Conservation (phyloP, 768 basidiomycete species). For the Leccinum olivaceopallidum region DNA sequence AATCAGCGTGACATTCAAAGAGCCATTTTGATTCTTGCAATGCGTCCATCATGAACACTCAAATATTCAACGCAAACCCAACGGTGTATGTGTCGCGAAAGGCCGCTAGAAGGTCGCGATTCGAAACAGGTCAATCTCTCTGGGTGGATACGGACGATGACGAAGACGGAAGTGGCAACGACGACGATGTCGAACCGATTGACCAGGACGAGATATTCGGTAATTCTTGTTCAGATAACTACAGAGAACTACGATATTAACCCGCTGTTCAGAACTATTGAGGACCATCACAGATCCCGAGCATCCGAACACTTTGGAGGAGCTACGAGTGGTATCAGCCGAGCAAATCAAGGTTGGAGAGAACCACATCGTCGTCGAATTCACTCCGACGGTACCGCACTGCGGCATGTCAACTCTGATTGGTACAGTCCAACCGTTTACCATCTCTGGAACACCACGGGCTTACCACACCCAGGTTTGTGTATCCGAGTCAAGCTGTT, state of each 20-base stretch:
- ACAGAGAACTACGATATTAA: slow-evolving; percentile 1
- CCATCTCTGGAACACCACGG: not conserved
- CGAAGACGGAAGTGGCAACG: slow-evolving; percentile 36
- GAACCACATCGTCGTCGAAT: slow-evolving; percentile 83
- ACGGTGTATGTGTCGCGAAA: slow-evolving; percentile 64
- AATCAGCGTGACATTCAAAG: slow-evolving; percentile 16
- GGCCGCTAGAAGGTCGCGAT: slow-evolving; percentile 42
- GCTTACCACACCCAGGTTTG: slow-evolving; percentile 50
- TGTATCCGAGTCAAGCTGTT: slow-evolving; percentile 92
- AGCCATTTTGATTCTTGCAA: not conserved
- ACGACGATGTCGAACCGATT: slow-evolving; percentile 60
- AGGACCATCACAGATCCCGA: slow-evolving; percentile 94
- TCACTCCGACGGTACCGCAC: slow-evolving; percentile 97
- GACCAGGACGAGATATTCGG: slow-evolving; percentile 95
- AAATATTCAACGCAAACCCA: slow-evolving; percentile 90
- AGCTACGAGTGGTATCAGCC: slow-evolving; percentile 91
- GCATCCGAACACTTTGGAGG: slow-evolving; percentile 91
- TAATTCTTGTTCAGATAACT: slow-evolving; percentile 32
- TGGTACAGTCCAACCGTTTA: slow-evolving; percentile 44
- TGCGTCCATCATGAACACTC: slow-evolving; percentile 22
- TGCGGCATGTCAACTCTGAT: slow-evolving; percentile 98
- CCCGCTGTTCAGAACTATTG: slow-evolving; percentile 68
- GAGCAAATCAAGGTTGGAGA: slow-evolving; percentile 69
- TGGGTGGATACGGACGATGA: slow-evolving; percentile 57
- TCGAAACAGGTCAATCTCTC: slow-evolving; percentile 48